Evolutionary conservation across 1,139 yeast species (phyloP), one percentile per base, ranked within the genome.

Genomic region (Pichia sp.): DNA sequence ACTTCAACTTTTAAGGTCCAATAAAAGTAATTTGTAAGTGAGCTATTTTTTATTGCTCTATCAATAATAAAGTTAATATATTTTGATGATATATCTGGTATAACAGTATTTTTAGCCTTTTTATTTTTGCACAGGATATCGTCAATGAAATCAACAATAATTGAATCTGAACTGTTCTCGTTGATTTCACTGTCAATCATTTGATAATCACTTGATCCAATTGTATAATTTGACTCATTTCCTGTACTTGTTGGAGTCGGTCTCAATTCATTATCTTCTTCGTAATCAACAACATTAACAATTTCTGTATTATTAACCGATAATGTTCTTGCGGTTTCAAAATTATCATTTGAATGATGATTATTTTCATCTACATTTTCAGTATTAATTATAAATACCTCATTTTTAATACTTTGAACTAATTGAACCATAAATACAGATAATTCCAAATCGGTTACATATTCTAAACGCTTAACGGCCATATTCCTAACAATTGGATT

Each of bases 1-100:
- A 88, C 80, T 63, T 91, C 97, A 1, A 95, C 96, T 59, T 84
- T 85, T 48, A 93, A 79, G 63, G 85, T 89, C 98, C 99, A 93
- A 65, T 89, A 91, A 57, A 93, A 83, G 64, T 79, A 89, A 63
- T 85, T 90, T 0, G 96, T 95, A 36, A 93, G 71, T 19, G 78
- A 72, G 28, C 79, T 79, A 63, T 85, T 86, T 30, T 78, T 74
- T 0, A 84, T 75, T 0, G 96, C 84, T 49, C 93, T 74, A 36
- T 82, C 83, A 45, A 91, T 84, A 45, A 95, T 72, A 63, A 93
- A 91, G 54, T 80, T 79, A 0, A 96, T 95, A 53, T 91, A 71
- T 7, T 95, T 90, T 0, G 90, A 82, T 8, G 53, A 54, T 42
- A 67, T 48, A 30, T 53, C 55, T 0, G 67, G 64, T 9, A 62